phyloP scores from a whole-genome alignment of 2,329 filamentous ascomycete species.

The Claviceps lovelessii region DNA sequence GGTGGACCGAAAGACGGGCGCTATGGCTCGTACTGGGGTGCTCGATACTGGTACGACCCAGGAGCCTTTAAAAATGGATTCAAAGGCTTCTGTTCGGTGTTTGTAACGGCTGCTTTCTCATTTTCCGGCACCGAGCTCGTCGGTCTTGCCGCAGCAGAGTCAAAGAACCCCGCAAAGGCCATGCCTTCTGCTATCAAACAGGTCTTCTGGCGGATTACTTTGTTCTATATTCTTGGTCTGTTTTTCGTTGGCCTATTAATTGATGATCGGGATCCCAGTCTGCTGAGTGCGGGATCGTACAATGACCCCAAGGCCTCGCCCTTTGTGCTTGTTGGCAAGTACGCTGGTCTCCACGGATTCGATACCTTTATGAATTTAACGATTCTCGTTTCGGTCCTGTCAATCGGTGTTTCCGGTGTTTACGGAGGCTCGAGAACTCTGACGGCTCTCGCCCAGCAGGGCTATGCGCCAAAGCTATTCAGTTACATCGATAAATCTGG shows the following conservation, averaged over 20 bases:
- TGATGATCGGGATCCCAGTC: slow-evolving; percentile 27
- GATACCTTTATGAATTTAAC: slow-evolving; percentile 45
- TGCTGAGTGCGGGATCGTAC: slow-evolving; percentile 28
- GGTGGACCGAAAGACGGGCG: slow-evolving; percentile 38
- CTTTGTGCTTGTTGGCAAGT: slow-evolving; percentile 43
- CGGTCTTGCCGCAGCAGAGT: slow-evolving; percentile 29
- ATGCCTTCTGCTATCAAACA: slow-evolving; percentile 77
- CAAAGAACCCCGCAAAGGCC: slow-evolving; percentile 53
- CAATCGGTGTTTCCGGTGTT: slow-evolving; percentile 43
- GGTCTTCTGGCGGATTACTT: slow-evolving; percentile 45
- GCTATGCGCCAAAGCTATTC: slow-evolving; percentile 42
- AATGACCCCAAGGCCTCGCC: slow-evolving; percentile 28
- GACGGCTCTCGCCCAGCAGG: slow-evolving; percentile 43
- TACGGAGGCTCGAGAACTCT: slow-evolving; percentile 47
- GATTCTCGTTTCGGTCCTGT: slow-evolving; percentile 43
- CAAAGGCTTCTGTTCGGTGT: slow-evolving; percentile 57
- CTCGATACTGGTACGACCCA: slow-evolving; percentile 33
- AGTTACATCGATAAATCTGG: slow-evolving; percentile 43
- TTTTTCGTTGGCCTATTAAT: slow-evolving; percentile 38
- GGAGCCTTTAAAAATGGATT: slow-evolving; percentile 57
- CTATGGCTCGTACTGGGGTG: slow-evolving; percentile 34
- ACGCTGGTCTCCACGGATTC: slow-evolving; percentile 36
- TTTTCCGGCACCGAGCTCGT: slow-evolving; percentile 63
- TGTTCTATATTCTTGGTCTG: slow-evolving; percentile 40
- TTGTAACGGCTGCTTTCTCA: slow-evolving; percentile 59